These are phyloP conservation scores for Haplosporangium gracile DNA, from an alignment of 192 early-diverging fungal genomes.

Conservation along the genomic window DNA sequence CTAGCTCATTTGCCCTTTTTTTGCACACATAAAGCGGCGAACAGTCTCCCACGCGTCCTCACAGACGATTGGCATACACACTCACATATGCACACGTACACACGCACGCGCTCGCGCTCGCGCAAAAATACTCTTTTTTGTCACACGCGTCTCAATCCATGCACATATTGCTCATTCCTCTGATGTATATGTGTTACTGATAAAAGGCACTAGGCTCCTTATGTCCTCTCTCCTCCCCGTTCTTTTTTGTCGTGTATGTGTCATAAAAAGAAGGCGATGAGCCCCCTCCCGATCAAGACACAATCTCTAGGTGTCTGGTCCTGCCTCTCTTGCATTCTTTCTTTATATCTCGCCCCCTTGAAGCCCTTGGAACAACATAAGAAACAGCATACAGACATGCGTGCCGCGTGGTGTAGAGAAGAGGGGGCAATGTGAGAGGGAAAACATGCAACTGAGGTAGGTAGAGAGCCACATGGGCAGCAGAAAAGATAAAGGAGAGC, in stretches of 20 bases:
- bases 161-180: background rate
- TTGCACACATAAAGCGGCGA: background rate
- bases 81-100: background rate
- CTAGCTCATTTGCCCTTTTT: background rate
- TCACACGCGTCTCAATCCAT: background rate
- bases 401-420: slow-evolving; percentile 2
- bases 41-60: background rate
- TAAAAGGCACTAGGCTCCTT: too few species aligned
- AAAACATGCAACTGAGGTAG: background rate
- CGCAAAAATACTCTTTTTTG: background rate
- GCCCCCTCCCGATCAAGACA: background rate
- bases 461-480: background rate
- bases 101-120: background rate
- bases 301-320: background rate
- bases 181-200: too few species aligned
- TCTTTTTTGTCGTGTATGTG: too few species aligned
- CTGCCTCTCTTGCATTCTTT: background rate
- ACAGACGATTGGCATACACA: background rate
- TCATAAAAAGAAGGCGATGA: too few species aligned
- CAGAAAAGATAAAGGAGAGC: background rate
- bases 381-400: background rate
- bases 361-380: background rate
- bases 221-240: too few species aligned
- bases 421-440: background rate
- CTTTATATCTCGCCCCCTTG: background rate